Conservation (phyloP, 164 flowering plant genomes). For the Vitis rotundifolia region DNA sequence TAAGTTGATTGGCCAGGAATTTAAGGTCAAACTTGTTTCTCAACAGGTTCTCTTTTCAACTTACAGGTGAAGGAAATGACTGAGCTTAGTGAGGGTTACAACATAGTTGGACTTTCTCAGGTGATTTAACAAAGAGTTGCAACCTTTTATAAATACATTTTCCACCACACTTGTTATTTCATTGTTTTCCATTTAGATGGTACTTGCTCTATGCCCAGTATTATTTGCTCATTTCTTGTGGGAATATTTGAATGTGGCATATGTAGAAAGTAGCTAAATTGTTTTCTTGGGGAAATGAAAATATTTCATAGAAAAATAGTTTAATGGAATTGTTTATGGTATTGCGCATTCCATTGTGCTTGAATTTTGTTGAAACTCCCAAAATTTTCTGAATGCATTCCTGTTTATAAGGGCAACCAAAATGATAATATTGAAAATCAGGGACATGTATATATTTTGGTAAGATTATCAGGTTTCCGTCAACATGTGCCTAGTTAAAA, state of each 20-base stretch:
- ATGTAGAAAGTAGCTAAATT: background rate
- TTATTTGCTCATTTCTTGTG: background rate
- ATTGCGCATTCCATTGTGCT: background rate
- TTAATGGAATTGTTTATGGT: background rate
- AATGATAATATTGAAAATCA: too few species aligned
- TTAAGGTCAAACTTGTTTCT: background rate
- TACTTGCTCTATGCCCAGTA: background rate
- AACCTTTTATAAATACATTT: background rate
- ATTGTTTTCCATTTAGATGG: background rate
- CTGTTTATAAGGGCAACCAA: background rate
- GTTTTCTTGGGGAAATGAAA: background rate
- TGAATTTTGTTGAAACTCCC: background rate
- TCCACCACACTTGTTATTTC: background rate
- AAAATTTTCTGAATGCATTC: conserved; percentile 8
- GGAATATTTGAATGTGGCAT: background rate
- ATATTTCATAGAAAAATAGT: background rate
- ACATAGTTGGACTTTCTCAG: conserved; percentile 68
- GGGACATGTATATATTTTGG: too few species aligned
- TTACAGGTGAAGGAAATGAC: conserved; percentile 55
- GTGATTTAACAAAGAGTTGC: conserved; percentile 17
- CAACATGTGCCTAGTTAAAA: too few species aligned
- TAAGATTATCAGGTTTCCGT: too few species aligned
- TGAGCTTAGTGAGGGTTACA: conserved; percentile 59
- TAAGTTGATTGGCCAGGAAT: background rate
- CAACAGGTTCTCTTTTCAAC: background rate